Conservation (phyloP, 768 basidiomycete genomes). For the Hortiboletus flavorubellus region DNA sequence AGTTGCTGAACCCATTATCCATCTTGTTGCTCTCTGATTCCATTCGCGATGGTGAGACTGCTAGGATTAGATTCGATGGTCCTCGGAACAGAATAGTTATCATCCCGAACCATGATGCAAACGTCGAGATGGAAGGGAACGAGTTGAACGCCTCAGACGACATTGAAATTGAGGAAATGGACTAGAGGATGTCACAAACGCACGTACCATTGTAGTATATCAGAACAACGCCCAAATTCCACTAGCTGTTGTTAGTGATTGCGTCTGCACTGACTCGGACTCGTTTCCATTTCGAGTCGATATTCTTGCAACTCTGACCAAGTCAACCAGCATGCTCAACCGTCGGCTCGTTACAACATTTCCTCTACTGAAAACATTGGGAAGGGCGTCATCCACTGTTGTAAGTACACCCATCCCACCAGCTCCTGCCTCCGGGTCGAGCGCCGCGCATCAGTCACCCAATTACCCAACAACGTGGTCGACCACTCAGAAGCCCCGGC, state of each 20-base stretch:
- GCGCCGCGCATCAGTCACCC: slow-evolving; percentile 66
- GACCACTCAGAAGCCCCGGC: slow-evolving; percentile 71
- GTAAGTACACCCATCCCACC: slow-evolving; percentile 9
- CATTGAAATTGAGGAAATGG: slow-evolving; percentile 26
- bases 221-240: background rate
- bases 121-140: slow-evolving; percentile 39
- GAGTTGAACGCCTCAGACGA: slow-evolving; percentile 64
- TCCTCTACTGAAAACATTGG: slow-evolving; percentile 11
- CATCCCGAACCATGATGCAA: slow-evolving; percentile 77
- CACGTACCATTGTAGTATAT: background rate
- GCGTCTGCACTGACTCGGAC: no score
- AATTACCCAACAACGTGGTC: slow-evolving; percentile 86
- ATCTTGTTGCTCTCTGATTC: slow-evolving; percentile 79
- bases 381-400: slow-evolving; percentile 27
- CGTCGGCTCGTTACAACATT: slow-evolving; percentile 25
- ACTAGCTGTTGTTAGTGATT: background rate
- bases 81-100: slow-evolving; percentile 75
- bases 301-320: background rate
- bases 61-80: slow-evolving; percentile 74
- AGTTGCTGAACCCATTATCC: slow-evolving; percentile 89
- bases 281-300: slow-evolving; percentile 16
- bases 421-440: slow-evolving; percentile 22
- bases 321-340: slow-evolving; percentile 22
- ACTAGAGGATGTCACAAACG: background rate
- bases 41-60: slow-evolving; percentile 77